Evolutionary conservation across 768 basidiomycete species (phyloP).

Genomic region (Leccinellum rugosiceps): DNA sequence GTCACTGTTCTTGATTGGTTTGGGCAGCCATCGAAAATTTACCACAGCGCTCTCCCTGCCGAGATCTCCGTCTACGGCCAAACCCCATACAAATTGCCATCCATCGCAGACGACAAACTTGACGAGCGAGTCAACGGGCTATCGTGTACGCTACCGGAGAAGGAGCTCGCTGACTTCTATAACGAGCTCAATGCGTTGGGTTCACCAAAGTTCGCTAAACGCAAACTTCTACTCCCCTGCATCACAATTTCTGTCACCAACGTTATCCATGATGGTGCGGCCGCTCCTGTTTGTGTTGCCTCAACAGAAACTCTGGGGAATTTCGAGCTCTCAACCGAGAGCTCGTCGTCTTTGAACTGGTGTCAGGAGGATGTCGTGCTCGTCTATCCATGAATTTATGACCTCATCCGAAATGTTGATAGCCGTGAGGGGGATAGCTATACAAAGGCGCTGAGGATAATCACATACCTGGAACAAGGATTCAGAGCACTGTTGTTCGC

Average conservation of each 20-base stretch:
- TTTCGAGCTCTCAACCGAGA: not conserved
- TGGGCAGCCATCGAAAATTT: constrained; percentile 12
- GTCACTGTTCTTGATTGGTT: constrained; percentile 17
- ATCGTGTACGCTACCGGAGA: not conserved
- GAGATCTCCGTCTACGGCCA: constrained; percentile 11
- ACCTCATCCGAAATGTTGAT: not conserved
- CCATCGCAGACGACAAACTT: not conserved
- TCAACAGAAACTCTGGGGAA: not conserved
- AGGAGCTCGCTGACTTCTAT: not conserved
- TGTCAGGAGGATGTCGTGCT: not conserved
- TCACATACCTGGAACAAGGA: constrained; percentile 5
- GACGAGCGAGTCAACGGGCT: not conserved
- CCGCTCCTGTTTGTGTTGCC: not conserved
- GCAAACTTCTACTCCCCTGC: constrained; percentile 9
- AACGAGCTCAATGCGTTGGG: not conserved
- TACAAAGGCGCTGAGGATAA: not conserved
- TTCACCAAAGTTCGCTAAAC: not conserved
- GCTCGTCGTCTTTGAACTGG: not conserved
- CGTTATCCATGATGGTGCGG: not conserved
- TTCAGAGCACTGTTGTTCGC: constrained; percentile 7
- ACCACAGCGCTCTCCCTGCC: constrained; percentile 14
- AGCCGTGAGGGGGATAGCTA: not conserved
- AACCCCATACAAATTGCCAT: not conserved
- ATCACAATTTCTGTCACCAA: constrained; percentile 6
- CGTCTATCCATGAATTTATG: constrained; percentile 9